A percentile compares a stretch with the other conserved stretches of the same genome.
Evolutionary conservation across 2,329 filamentous ascomycete genomes (phyloP).

Genomic region (Fusarium sp.): DNA sequence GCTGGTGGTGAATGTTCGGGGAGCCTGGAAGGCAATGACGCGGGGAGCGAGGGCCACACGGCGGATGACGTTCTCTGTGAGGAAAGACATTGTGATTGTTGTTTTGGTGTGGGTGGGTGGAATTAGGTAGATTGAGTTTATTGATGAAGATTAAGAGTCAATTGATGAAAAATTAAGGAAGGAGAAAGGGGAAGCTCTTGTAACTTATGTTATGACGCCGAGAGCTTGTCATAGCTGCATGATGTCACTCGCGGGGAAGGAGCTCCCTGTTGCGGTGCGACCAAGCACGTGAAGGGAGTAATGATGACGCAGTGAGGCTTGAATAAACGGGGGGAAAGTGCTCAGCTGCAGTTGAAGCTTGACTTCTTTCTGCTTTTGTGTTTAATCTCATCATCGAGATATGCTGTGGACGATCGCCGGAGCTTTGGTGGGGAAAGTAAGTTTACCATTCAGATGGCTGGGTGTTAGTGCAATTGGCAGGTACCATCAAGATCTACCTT

Average conservation of each 20-base stretch:
- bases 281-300: slow-evolving; percentile 40
- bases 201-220: slow-evolving; percentile 41
- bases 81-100: slow-evolving; percentile 61
- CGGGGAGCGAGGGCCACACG: slow-evolving; percentile 56
- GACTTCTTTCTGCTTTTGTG: slow-evolving; percentile 10
- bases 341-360: slow-evolving; percentile 6
- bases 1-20: slow-evolving; percentile 64
- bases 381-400: slow-evolving; percentile 33
- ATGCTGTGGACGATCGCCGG: slow-evolving; percentile 28
- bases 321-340: slow-evolving; percentile 17
- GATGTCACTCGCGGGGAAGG: slow-evolving; percentile 46
- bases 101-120: slow-evolving; percentile 6
- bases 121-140: neutral
- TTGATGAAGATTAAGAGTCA: neutral
- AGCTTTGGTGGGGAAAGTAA: slow-evolving; percentile 21
- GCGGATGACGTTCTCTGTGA: slow-evolving; percentile 60
- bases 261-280: slow-evolving; percentile 37
- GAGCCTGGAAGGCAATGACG: slow-evolving; percentile 53
- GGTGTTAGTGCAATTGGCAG: slow-evolving; percentile 19
- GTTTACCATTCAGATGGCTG: slow-evolving; percentile 1
- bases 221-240: slow-evolving; percentile 33
- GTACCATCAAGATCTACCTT: slow-evolving; percentile 4
- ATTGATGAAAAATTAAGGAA: slow-evolving; percentile 28
- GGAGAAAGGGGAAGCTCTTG: slow-evolving; percentile 23
- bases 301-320: slow-evolving; percentile 45